Percentiles rank a stretch among this genome's conserved stretches.
Conservation (phyloP, 768 basidiomycete genomes). For the Boletus insuetus region DNA sequence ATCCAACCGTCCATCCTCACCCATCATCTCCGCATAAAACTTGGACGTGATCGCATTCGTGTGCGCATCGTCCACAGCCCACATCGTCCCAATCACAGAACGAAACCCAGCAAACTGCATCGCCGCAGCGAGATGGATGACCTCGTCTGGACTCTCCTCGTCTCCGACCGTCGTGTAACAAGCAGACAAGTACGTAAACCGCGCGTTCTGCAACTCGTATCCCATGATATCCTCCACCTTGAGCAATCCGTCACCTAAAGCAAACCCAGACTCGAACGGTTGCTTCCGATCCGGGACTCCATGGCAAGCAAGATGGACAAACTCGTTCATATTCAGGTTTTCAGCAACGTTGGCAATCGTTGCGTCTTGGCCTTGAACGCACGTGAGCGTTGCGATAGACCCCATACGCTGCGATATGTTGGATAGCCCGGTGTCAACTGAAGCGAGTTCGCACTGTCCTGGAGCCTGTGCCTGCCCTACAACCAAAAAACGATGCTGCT, state of each 20-base stretch:
- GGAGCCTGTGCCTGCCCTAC: slow-evolving; percentile 4
- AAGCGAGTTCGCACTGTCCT: not conserved
- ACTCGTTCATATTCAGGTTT: not conserved
- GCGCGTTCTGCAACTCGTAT: not conserved
- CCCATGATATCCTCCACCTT: slow-evolving; percentile 4
- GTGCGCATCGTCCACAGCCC: slow-evolving; percentile 10
- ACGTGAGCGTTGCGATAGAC: not conserved
- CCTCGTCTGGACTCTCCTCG: not conserved
- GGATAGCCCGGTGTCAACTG: not conserved
- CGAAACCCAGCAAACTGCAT: slow-evolving; percentile 8
- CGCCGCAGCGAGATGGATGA: slow-evolving; percentile 2
- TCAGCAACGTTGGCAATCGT: not conserved
- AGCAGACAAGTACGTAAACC: slow-evolving; percentile 22
- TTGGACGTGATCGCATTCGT: not conserved
- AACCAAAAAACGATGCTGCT: not conserved
- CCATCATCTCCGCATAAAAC: slow-evolving; percentile 4
- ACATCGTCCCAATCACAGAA: slow-evolving; percentile 14
- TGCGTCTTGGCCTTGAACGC: not conserved
- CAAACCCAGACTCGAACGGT: slow-evolving; percentile 19
- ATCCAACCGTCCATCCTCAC: not conserved
- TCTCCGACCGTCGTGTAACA: slow-evolving; percentile 14
- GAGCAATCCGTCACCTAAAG: not conserved
- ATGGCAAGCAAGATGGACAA: slow-evolving; percentile 21
- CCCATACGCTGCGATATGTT: not conserved
- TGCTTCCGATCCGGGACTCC: slow-evolving; percentile 7